phyloP scores from a whole-genome alignment of 371 early-diverging fungal species.

The Actinomortierella ambigua region DNA sequence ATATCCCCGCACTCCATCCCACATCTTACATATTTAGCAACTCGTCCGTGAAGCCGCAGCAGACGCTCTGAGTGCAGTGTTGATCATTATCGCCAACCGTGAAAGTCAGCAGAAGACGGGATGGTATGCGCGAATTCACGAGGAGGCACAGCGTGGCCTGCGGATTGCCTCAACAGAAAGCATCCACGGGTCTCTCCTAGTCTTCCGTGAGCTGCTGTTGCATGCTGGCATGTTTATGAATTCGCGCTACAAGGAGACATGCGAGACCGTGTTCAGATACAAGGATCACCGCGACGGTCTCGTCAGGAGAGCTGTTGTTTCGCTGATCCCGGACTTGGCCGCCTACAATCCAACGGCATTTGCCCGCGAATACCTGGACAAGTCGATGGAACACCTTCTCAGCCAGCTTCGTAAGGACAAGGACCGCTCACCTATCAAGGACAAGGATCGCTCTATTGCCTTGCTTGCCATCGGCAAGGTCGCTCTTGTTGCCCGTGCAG shows the following conservation, averaged over 20 bases:
- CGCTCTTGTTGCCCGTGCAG: conserved; percentile 81
- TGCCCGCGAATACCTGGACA: conserved; percentile 72
- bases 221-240: conserved; percentile 92
- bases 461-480: conserved; percentile 90
- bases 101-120: conserved; percentile 71
- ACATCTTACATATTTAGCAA: conserved; percentile 41
- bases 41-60: conserved; percentile 88
- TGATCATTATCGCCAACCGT: conserved; percentile 82
- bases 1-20: not conserved
- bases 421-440: conserved; percentile 60
- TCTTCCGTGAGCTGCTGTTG: conserved; percentile 78
- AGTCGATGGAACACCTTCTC: conserved; percentile 80
- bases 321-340: conserved; percentile 85
- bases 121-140: conserved; percentile 84
- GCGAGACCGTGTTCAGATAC: conserved; percentile 77
- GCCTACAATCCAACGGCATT: conserved; percentile 82
- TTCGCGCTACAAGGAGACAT: conserved; percentile 75
- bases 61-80: conserved; percentile 83
- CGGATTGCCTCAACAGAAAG: conserved; percentile 76
- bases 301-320: conserved; percentile 85
- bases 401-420: conserved; percentile 77
- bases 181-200: conserved; percentile 90
- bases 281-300: conserved; percentile 84
- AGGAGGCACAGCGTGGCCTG: conserved; percentile 84
- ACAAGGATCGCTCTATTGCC: conserved; percentile 53